phyloP scores from a whole-genome alignment of 2,329 filamentous ascomycete species.

The Aspergillus fijiensis region DNA sequence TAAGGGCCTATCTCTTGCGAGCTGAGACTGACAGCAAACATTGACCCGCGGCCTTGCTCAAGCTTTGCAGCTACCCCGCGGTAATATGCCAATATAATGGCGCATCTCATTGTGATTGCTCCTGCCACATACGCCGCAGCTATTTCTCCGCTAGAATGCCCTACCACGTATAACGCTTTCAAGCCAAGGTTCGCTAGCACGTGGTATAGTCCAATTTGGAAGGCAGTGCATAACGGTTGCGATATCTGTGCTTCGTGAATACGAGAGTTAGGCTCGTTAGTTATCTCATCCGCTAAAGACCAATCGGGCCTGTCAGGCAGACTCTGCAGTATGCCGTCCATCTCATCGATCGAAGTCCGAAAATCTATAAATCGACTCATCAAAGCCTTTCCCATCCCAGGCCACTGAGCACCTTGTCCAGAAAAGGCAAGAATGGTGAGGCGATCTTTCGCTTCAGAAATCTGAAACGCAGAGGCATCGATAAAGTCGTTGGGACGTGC shows the following conservation, averaged over 20 bases:
- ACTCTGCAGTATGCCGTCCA: conserved; percentile 6
- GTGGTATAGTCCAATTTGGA: conserved; percentile 50
- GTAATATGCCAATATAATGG: conserved; percentile 14
- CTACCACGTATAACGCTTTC: conserved; percentile 43
- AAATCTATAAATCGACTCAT: conserved; percentile 15
- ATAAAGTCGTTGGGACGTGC: neutral
- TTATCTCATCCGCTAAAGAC: conserved; percentile 6
- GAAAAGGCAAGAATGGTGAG: conserved; percentile 26
- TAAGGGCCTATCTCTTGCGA: conserved; percentile 3
- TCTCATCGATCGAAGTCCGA: neutral
- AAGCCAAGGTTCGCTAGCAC: conserved; percentile 45
- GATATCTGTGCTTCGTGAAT: conserved; percentile 1
- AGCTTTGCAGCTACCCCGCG: conserved; percentile 8
- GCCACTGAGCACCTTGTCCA: conserved; percentile 34
- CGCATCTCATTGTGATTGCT: conserved; percentile 12
- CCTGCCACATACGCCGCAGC: conserved; percentile 49
- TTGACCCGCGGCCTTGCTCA: neutral
- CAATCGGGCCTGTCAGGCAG: neutral
- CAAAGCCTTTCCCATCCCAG: conserved; percentile 27
- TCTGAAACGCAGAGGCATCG: neutral
- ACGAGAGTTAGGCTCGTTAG: neutral
- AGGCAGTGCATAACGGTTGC: conserved; percentile 36
- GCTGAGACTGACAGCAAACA: conserved; percentile 16
- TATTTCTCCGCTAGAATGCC: conserved; percentile 54
- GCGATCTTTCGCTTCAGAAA: neutral